A percentile compares a stretch with the other conserved stretches of the same genome.
Conservation (phyloP, 495 filamentous ascomycete species). For the Hypoxylon trugodes region DNA sequence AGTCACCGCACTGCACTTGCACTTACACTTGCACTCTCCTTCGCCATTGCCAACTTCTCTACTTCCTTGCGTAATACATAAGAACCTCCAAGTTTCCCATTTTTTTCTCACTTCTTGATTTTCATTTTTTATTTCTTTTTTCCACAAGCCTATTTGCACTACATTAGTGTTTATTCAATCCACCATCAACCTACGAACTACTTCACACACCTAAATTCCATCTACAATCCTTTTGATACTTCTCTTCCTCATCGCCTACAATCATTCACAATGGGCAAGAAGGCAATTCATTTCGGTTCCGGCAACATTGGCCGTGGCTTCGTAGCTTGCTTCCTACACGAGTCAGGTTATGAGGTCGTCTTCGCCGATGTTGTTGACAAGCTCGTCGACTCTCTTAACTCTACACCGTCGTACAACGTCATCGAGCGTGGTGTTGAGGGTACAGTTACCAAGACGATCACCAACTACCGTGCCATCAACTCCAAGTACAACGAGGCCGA, state of each 20-base stretch:
- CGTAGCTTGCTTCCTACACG: slow-evolving; percentile 76
- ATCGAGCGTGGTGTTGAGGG: slow-evolving; percentile 91
- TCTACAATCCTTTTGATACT: slow-evolving; percentile 2
- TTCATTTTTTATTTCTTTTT: slow-evolving; percentile 9
- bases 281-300: slow-evolving; percentile 92
- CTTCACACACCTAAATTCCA: background rate
- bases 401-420: slow-evolving; percentile 80
- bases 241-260: background rate
- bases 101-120: background rate
- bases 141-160: slow-evolving; percentile 2
- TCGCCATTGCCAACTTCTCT: slow-evolving; percentile 19
- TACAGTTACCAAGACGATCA: slow-evolving; percentile 81
- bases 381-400: slow-evolving; percentile 79
- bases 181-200: slow-evolving; percentile 3
- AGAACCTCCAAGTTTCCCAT: slow-evolving; percentile 16
- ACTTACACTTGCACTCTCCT: no score
- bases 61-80: slow-evolving; percentile 31
- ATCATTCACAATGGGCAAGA: slow-evolving; percentile 67
- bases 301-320: slow-evolving; percentile 83
- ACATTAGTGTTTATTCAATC: slow-evolving; percentile 8
- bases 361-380: slow-evolving; percentile 91
- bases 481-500: slow-evolving; percentile 81
- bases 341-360: slow-evolving; percentile 88
- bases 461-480: slow-evolving; percentile 96
- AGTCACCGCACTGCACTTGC: slow-evolving; percentile 11